Percentiles rank a stretch among this genome's conserved stretches.
These are phyloP conservation scores for Lathyrus oleraceus DNA, from an alignment of 306 rosid genomes.

Conservation along the genomic window DNA sequence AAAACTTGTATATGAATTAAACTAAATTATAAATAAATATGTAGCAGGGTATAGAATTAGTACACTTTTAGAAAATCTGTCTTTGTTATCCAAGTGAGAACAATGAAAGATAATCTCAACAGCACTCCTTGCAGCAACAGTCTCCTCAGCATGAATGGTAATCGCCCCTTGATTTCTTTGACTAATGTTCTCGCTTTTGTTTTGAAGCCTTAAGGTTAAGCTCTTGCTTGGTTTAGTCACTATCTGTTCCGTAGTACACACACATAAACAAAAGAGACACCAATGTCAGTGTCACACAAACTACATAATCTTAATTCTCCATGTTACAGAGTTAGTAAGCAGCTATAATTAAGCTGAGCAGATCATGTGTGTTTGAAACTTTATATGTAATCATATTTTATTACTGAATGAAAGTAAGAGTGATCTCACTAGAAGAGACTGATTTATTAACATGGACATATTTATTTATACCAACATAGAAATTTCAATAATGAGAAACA, in stretches of 20 bases:
- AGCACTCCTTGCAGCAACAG: conserved; percentile 63
- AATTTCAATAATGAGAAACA: background rate
- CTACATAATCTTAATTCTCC: conserved; percentile 9
- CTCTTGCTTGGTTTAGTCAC: conserved; percentile 64
- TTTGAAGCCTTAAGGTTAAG: conserved; percentile 52
- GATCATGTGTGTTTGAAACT: background rate
- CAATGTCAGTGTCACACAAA: background rate
- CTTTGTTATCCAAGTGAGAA: conserved; percentile 77
- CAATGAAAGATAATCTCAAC: conserved; percentile 69
- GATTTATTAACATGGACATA: background rate
- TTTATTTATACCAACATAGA: background rate
- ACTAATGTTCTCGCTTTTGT: conserved; percentile 38
- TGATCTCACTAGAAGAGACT: background rate
- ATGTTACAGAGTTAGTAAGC: conserved; percentile 5
- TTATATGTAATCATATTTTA: background rate
- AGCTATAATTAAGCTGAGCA: background rate
- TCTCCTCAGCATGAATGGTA: conserved; percentile 58
- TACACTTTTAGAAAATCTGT: conserved; percentile 82
- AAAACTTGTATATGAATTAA: background rate
- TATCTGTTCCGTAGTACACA: conserved; percentile 47
- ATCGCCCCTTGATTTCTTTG: conserved; percentile 50
- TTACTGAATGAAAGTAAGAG: background rate
- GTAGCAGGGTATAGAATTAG: conserved; percentile 5
- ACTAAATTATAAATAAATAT: background rate
- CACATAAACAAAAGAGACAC: background rate